These are phyloP conservation scores for Calocybe indica DNA, from an alignment of 768 basidiomycete species.

Conservation along the genomic window DNA sequence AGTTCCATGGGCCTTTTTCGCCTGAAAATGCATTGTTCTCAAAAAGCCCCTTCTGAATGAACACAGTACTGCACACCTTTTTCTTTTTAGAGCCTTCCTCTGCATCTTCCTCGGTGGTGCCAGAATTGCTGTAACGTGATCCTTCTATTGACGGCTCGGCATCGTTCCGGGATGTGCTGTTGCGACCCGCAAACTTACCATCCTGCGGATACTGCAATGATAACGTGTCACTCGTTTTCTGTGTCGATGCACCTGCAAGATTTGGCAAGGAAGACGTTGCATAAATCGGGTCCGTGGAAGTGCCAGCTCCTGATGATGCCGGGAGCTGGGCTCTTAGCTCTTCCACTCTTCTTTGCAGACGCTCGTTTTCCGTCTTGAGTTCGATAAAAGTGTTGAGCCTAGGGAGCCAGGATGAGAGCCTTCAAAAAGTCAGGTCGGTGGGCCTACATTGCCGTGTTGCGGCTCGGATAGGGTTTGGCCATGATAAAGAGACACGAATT, in stretches of 20 bases:
- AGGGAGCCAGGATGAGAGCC: conserved; percentile 1
- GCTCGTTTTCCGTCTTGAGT: conserved; percentile 84
- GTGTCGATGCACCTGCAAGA: neutral
- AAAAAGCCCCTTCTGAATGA: no score
- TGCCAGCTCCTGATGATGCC: conserved; percentile 1
- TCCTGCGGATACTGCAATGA: neutral
- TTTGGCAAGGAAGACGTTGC: conserved; percentile 24
- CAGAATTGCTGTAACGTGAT: neutral
- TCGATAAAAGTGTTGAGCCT: conserved; percentile 76
- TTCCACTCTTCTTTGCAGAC: conserved; percentile 55
- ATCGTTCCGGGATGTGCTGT: no score
- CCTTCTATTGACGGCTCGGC: neutral
- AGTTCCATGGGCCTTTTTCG: conserved; percentile 39
- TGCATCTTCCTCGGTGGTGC: conserved; percentile 32
- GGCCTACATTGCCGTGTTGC: conserved; percentile 61
- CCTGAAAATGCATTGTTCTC: conserved; percentile 15
- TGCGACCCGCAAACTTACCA: neutral
- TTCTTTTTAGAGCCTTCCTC: conserved; percentile 58
- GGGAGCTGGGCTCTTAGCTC: conserved; percentile 30
- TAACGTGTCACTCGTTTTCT: neutral
- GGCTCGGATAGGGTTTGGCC: conserved; percentile 73
- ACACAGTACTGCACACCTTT: conserved; percentile 36
- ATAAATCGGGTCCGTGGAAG: conserved; percentile 25
- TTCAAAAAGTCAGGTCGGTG: neutral
- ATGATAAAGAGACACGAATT: conserved; percentile 63